Evolutionary conservation across 176 grass and related monocot species (phyloP).

Genomic region (Tillandsia fasciculata): DNA sequence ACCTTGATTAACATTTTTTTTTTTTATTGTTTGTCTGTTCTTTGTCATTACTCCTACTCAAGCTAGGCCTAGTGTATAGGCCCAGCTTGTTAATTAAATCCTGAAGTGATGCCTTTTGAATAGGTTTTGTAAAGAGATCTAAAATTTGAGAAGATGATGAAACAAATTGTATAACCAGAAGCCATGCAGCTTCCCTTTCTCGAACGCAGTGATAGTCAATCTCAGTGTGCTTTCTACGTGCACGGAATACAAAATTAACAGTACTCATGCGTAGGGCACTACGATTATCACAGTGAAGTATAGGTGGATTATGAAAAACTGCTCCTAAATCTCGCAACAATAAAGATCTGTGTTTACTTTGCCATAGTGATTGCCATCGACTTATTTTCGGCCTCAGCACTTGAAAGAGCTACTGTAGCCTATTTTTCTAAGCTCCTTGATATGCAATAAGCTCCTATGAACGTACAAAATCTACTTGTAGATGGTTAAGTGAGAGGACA

Average conservation of each 20-base stretch:
- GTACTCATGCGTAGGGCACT: neutral
- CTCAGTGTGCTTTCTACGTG: neutral
- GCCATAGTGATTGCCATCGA: neutral
- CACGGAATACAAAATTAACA: constrained; percentile 6
- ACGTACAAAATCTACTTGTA: neutral
- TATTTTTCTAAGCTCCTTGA: neutral
- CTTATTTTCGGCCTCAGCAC: neutral
- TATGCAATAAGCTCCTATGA: neutral
- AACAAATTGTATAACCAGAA: neutral
- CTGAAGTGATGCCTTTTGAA: neutral
- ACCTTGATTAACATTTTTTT: too few relatives aligned
- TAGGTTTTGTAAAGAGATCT: neutral
- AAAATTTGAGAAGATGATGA: neutral
- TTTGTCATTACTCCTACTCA: too few relatives aligned
- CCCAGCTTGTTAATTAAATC: neutral
- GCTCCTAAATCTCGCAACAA: neutral
- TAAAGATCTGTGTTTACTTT: neutral
- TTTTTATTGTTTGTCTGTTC: too few relatives aligned
- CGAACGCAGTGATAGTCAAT: neutral
- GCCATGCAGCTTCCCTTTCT: neutral
- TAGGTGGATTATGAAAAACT: neutral
- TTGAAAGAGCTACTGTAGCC: neutral
- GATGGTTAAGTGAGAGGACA: neutral
- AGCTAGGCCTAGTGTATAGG: neutral
- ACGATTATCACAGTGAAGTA: constrained; percentile 7